Percentiles rank a stretch among this genome's conserved stretches.
phyloP scores from a whole-genome alignment of 2,329 filamentous ascomycete species.

The Ceratocystis variospora region DNA sequence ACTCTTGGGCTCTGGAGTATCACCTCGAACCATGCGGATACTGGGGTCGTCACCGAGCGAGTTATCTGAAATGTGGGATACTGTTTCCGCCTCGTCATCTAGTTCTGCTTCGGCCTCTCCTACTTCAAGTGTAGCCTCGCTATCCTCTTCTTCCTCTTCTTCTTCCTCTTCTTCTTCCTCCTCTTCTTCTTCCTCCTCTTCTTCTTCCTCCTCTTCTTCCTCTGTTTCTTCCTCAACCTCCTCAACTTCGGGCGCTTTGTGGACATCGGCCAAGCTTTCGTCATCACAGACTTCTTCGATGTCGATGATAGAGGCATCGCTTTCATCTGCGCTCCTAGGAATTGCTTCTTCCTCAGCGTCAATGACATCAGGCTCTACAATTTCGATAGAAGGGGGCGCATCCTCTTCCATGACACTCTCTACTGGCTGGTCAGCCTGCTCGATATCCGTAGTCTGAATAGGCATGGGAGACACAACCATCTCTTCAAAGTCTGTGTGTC shows the following conservation, averaged over 20 bases:
- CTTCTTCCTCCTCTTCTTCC: background rate
- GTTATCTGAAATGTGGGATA: background rate
- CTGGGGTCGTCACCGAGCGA: slow-evolving; percentile 14
- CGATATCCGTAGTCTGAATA: background rate
- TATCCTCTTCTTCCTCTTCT: background rate
- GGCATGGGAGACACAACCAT: slow-evolving; percentile 5
- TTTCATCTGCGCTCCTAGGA: background rate
- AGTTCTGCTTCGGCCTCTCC: background rate
- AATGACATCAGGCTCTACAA: background rate
- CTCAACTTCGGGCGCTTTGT: slow-evolving; percentile 5
- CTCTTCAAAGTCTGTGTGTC: background rate
- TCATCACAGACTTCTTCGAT: slow-evolving; percentile 6
- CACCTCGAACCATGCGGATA: slow-evolving; percentile 12
- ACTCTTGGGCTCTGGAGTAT: background rate
- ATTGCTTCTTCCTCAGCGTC: background rate
- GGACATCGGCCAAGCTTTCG: slow-evolving; percentile 1
- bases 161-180: background rate
- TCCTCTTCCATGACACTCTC: background rate
- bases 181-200: background rate
- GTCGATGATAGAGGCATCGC: background rate
- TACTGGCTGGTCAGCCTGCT: background rate
- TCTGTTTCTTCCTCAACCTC: background rate
- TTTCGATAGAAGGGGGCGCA: background rate
- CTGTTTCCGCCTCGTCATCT: background rate
- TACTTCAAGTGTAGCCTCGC: background rate